Evolutionary conservation across 768 basidiomycete species (phyloP).

Genomic region (Gautieria morchelliformis): DNA sequence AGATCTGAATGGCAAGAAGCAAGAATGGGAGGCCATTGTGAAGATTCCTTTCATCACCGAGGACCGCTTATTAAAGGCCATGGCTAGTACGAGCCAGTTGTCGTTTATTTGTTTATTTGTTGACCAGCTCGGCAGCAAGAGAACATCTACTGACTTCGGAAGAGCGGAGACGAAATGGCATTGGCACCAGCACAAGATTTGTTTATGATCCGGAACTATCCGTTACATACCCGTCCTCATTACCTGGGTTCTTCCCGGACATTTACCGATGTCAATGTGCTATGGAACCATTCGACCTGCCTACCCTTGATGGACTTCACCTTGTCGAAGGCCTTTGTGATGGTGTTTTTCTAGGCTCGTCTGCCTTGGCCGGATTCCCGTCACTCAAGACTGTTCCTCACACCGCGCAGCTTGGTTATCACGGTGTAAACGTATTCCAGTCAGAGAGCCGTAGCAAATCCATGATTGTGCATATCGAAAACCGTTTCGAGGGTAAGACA

Average conservation of each 20-base stretch:
- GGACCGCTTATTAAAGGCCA: conserved; percentile 63
- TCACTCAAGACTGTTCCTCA: conserved; percentile 86
- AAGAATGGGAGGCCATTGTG: conserved; percentile 97
- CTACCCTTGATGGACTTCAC: conserved; percentile 75
- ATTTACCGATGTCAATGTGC: conserved; percentile 69
- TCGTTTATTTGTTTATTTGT: not conserved
- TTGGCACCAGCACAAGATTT: conserved; percentile 77
- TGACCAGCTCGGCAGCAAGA: conserved; percentile 38
- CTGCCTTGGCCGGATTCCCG: conserved; percentile 92
- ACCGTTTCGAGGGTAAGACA: conserved; percentile 58
- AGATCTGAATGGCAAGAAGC: conserved; percentile 96
- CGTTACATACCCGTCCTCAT: conserved; percentile 76
- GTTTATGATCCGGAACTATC: conserved; percentile 53
- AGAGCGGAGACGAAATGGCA: conserved; percentile 66
- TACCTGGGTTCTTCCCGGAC: conserved; percentile 92
- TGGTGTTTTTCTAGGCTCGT: conserved; percentile 76
- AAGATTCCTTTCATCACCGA: conserved; percentile 98
- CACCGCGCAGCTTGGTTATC: conserved; percentile 64
- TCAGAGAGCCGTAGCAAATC: conserved; percentile 86
- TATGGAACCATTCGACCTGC: conserved; percentile 80
- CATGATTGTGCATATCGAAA: conserved; percentile 81
- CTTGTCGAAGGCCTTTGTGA: conserved; percentile 81
- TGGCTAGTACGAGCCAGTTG: conserved; percentile 52
- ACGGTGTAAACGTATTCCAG: conserved; percentile 91
- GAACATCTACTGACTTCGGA: conserved; percentile 69